Conservation (phyloP, 140 eudicot genomes). For the Senecio squalidus region DNA sequence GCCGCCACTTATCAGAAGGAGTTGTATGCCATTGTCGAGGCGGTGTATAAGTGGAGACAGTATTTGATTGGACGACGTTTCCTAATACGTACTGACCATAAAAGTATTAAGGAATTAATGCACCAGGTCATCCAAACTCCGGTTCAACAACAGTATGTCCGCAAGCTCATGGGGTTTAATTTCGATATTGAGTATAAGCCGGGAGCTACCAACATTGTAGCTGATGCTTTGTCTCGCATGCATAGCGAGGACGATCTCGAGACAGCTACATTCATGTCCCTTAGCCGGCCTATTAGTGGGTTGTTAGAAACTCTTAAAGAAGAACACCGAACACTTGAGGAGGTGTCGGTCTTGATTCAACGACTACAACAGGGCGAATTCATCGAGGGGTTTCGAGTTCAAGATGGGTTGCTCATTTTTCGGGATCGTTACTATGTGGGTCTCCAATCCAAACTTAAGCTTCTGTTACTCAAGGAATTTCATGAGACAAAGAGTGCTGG, state of each 20-base stretch:
- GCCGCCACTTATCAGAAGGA: conserved; percentile 4
- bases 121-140: background rate
- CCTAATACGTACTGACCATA: background rate
- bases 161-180: too few relatives aligned
- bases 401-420: background rate
- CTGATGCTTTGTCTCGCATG: conserved; percentile 3
- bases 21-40: conserved; percentile 1
- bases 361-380: background rate
- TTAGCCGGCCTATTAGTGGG: background rate
- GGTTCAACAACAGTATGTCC: background rate
- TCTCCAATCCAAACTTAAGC: background rate
- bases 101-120: background rate
- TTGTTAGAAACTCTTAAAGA: background rate
- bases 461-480: background rate
- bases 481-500: too few relatives aligned
- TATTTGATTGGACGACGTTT: background rate
- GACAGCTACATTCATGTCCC: background rate
- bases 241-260: background rate
- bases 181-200: background rate
- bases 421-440: background rate
- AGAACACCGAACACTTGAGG: background rate
- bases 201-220: background rate
- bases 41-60: background rate
- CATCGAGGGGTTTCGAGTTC: background rate
- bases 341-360: background rate